These are phyloP conservation scores for Pterocarpus macrocarpus DNA, from an alignment of 306 rosid genomes.

Conservation along the genomic window DNA sequence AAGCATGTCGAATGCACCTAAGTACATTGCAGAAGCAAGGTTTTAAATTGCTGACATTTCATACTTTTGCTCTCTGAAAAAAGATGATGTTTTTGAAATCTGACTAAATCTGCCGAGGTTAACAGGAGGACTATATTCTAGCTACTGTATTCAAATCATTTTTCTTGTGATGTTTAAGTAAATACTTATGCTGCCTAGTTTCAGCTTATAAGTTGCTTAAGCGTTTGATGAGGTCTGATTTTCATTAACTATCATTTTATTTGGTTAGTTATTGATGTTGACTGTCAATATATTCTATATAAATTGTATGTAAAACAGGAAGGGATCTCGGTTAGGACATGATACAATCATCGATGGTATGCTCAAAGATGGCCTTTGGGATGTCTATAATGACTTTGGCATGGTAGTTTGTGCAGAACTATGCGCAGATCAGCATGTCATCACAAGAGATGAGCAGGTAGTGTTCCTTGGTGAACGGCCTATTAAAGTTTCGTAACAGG, in stretches of 20 bases:
- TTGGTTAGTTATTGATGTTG: slow-evolving; percentile 34
- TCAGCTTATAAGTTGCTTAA: slow-evolving; percentile 38
- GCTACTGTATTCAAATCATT: slow-evolving; percentile 4
- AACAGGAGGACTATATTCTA: slow-evolving; percentile 24
- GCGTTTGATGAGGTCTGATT: slow-evolving; percentile 12
- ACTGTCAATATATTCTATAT: not conserved
- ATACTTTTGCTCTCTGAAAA: not conserved
- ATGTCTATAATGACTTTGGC: slow-evolving; percentile 85
- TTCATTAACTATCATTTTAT: slow-evolving; percentile 6
- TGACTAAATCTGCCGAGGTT: slow-evolving; percentile 4
- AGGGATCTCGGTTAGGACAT: slow-evolving; percentile 88
- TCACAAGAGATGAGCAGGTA: slow-evolving; percentile 93
- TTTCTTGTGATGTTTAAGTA: slow-evolving; percentile 15
- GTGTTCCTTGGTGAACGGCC: slow-evolving; percentile 34
- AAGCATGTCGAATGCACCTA: slow-evolving; percentile 96
- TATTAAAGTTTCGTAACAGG: slow-evolving; percentile 9
- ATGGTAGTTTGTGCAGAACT: slow-evolving; percentile 94
- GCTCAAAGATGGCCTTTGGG: slow-evolving; percentile 98
- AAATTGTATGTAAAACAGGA: slow-evolving; percentile 60
- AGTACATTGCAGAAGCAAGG: slow-evolving; percentile 83
- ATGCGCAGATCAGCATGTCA: slow-evolving; percentile 74
- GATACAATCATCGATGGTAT: slow-evolving; percentile 88
- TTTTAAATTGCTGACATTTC: slow-evolving; percentile 37
- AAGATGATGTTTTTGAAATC: slow-evolving; percentile 31
- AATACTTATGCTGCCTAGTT: not conserved